Evolutionary conservation across 1,284 basidiomycete species (phyloP).

Genomic region (Fomitopsis palustris): DNA sequence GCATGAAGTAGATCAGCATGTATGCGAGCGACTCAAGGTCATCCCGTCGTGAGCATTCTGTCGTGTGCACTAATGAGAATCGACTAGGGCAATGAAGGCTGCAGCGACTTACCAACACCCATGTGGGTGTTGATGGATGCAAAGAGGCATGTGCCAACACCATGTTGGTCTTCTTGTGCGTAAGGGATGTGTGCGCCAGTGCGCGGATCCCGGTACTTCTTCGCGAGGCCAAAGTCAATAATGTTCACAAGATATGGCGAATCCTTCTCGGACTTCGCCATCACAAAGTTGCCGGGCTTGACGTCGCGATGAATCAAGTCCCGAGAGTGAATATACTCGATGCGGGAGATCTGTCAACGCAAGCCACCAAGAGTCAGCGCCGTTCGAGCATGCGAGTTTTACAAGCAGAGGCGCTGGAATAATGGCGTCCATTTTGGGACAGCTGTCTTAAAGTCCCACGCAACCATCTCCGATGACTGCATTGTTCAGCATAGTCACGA

Average conservation of each 20-base stretch:
- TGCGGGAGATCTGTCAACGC: conserved; percentile 58
- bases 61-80: background rate
- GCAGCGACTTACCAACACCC: conserved; percentile 64
- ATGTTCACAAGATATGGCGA: conserved; percentile 70
- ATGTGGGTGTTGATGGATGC: conserved; percentile 95
- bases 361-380: background rate
- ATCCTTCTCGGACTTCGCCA: conserved; percentile 54
- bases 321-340: conserved; percentile 73
- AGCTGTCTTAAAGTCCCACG: too few species aligned
- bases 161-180: conserved; percentile 84
- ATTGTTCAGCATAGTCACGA: too few species aligned
- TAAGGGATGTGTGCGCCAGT: conserved; percentile 90
- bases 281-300: conserved; percentile 95
- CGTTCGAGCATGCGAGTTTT: background rate
- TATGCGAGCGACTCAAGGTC: conserved; percentile 92
- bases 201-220: conserved; percentile 88
- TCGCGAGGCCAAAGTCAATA: conserved; percentile 97
- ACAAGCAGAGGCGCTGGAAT: background rate
- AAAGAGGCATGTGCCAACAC: conserved; percentile 92
- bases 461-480: too few species aligned
- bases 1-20: conserved; percentile 91
- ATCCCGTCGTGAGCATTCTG: conserved; percentile 85
- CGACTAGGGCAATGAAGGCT: background rate
- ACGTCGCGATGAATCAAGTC: conserved; percentile 89
- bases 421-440: too few species aligned